Base-by-base conservation (phyloP, 179 eudicot species). In the Vitellaria paradoxa region DNA sequence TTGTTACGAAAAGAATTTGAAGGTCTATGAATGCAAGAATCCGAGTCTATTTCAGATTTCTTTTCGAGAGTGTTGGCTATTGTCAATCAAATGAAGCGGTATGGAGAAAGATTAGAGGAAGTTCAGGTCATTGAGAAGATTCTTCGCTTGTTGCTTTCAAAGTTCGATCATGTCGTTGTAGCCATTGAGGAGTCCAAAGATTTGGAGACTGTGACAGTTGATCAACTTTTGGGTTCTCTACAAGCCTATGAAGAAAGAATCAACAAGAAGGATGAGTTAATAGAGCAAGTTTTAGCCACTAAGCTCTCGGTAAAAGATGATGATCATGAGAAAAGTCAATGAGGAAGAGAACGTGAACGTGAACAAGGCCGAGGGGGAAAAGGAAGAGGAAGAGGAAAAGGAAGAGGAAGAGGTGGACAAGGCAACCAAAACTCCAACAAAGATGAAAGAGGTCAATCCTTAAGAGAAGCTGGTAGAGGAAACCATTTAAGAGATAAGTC, bases 141-240 rank as follows among this genome's bases (percentile, higher is more conserved):
- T 30, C 37, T 30, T 4, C n/a, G 37, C 15, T 53, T 53, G 0
- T 56, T 76, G 18, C 26, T 52, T 13, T 55, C 79, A 24, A 76
- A 67, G 30, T 52, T 76, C 49, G 61, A 76, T 30, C 49, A 52
- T 66, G 46, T 76, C 67, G 52, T 66, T 50, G 47, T 76, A 13
- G 53, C 73, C 18, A 76, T 76, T 65, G 65, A 66, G 17, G 79
- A 66, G 37, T 2, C 37, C 37, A 30, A 30, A 30, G 37, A 30
- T 30, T 30, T 30, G 37, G 37, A 30, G 37, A 37, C 72, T 26
- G 67, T 66, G 53, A 67, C n/a, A 10, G 1, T 76, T 66, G 73
- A 76, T 50, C 18, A 30, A 30, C 1, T 30, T 30, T 0, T 30
- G 37, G 37, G 37, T 30, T 30, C 37, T 30, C 2, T 30, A 30